Percentiles rank a stretch among this genome's conserved stretches.
Conservation (phyloP, 2,329 filamentous ascomycete species). For the Curvularia sp. region DNA sequence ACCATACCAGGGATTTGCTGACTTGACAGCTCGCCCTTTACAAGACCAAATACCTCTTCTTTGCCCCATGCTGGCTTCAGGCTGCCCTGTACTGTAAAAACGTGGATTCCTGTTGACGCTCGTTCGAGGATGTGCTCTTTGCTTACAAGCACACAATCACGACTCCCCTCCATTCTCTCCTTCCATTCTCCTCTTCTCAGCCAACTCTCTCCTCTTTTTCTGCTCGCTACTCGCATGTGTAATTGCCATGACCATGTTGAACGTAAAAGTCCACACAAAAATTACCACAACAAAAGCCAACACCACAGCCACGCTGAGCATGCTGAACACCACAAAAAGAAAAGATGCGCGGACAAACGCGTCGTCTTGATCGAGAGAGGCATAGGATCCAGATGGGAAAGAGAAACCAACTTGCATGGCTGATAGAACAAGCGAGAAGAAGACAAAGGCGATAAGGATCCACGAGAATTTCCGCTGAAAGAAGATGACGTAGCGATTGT, state of each 20-base stretch:
- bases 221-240: conserved; percentile 47
- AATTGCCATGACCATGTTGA: conserved; percentile 49
- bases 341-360: conserved; percentile 39
- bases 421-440: conserved; percentile 46
- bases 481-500: conserved; percentile 50
- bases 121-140: not conserved
- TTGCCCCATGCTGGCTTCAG: not conserved
- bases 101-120: not conserved
- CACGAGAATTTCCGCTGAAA: conserved; percentile 50
- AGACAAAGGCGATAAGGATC: conserved; percentile 49
- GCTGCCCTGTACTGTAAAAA: not conserved
- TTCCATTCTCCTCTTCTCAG: conserved; percentile 11
- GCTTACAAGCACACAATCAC: not conserved
- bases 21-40: not conserved
- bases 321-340: conserved; percentile 47
- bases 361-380: conserved; percentile 25
- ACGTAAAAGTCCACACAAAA: conserved; percentile 46
- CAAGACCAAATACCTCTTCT: not conserved
- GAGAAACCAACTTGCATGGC: conserved; percentile 49
- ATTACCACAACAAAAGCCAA: conserved; percentile 33
- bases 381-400: not conserved
- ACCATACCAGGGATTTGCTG: not conserved
- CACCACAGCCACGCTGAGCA: conserved; percentile 41
- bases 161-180: not conserved
- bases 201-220: conserved; percentile 33